Conservation (phyloP, 768 basidiomycete species). For the Suillus weaverae region DNA sequence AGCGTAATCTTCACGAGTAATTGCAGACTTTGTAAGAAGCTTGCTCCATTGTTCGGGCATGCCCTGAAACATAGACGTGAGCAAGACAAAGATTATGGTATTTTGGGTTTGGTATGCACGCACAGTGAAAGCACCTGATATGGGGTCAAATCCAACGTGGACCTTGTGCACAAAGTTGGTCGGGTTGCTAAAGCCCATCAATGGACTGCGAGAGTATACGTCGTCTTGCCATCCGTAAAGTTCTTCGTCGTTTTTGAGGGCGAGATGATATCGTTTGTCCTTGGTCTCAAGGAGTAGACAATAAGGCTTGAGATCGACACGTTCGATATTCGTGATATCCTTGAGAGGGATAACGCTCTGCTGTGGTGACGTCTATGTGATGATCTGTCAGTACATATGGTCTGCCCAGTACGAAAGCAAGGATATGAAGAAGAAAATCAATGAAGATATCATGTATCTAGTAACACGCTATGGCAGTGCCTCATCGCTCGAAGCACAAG, state of each 20-base stretch:
- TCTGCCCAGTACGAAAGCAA: neutral
- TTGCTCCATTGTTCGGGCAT: conserved; percentile 98
- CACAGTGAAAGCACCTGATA: conserved; percentile 92
- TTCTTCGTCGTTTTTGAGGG: conserved; percentile 92
- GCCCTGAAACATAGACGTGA: conserved; percentile 50
- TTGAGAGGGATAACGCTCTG: conserved; percentile 65
- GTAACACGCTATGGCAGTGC: neutral
- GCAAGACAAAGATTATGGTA: neutral
- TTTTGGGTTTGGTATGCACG: conserved; percentile 29
- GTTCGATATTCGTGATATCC: conserved; percentile 85
- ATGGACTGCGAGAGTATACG: conserved; percentile 86
- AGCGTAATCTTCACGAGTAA: conserved; percentile 97
- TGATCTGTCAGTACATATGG: conserved; percentile 9
- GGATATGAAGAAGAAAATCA: neutral
- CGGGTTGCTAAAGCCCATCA: conserved; percentile 91
- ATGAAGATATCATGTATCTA: neutral
- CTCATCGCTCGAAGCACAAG: conserved; percentile 1
- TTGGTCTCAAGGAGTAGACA: conserved; percentile 86
- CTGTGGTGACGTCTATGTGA: conserved; percentile 47
- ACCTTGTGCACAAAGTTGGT: conserved; percentile 99
- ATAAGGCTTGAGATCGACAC: conserved; percentile 93
- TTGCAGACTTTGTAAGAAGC: conserved; percentile 94
- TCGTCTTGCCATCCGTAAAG: conserved; percentile 99
- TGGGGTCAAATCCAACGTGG: conserved; percentile 95
- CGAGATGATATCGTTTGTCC: conserved; percentile 77